Evolutionary conservation across 2,329 filamentous ascomycete species (phyloP), one percentile per base, ranked within the genome.

Genomic region (Zarea fungicola): DNA sequence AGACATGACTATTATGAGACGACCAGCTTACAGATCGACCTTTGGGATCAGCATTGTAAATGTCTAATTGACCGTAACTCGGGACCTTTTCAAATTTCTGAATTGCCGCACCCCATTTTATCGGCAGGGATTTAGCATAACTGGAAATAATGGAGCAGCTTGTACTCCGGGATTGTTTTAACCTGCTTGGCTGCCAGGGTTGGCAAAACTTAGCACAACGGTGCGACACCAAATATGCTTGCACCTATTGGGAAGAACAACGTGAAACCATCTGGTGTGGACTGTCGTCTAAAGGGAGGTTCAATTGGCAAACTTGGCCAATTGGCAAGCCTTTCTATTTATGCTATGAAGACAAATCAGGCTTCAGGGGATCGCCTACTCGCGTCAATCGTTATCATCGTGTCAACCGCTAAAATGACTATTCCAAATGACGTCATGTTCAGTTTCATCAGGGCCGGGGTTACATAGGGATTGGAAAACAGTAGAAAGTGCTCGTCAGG

Each of bases 341-440:
- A 21, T 39, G n/a, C 44, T 34, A 16, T 19, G 28, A 34, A 23
- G 35, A 48, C 36, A 41, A 25, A 48, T 48, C n/a, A 10, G 16
- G n/a, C 21, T 35, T 32, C 6, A 14, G 29, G 21, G 25, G 13
- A 35, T n/a, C 16, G n/a, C 29, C 13, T 14, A 35, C 28, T 42
- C 45, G 37, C 45, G 34, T 48, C 23, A 16, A 48, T 48, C 32
- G 35, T 19, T 29, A 35, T 31, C n/a, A 1, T 6, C 3, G 4
- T 48, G 35, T 6, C 28, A 41, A 34, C 44, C n/a, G 44, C 44
- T 48, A 18, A 7, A 22, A 34, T 22, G 22, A 46, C 9, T 37
- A 14, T 18, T 35, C 9, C 16, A 14, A 4, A 23, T 19, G 21
- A 26, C 42, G 6, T 25, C 21, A 22, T 23, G 25, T 19, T 16